Percentiles rank a stretch among this genome's conserved stretches.
Conservation (phyloP, 2,329 filamentous ascomycete genomes). For the Cladophialophora chaetospira region DNA sequence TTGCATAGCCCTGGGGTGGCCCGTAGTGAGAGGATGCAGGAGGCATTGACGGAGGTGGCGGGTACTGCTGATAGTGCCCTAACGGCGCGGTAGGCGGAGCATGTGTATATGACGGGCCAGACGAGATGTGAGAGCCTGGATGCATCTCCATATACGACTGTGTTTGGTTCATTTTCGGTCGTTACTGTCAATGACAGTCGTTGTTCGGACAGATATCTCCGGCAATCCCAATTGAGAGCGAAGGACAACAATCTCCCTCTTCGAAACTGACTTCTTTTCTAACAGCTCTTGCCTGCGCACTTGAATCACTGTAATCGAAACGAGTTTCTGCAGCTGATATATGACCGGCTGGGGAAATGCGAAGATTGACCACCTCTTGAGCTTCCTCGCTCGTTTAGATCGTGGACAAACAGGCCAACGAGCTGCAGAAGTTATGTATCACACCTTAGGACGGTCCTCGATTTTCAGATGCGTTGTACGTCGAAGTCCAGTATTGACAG, state of each 20-base stretch:
- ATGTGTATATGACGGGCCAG: slow-evolving; percentile 74
- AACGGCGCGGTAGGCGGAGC: slow-evolving; percentile 73
- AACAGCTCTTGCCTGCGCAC: background rate
- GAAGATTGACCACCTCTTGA: slow-evolving; percentile 14
- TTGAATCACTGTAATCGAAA: background rate
- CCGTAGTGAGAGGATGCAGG: slow-evolving; percentile 71
- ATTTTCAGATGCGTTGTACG: background rate
- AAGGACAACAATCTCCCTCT: slow-evolving; percentile 26
- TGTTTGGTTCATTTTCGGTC: slow-evolving; percentile 73
- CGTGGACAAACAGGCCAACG: background rate
- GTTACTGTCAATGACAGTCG: slow-evolving; percentile 1
- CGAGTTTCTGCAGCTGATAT: background rate
- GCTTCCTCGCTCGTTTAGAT: background rate
- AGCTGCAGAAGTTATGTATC: background rate
- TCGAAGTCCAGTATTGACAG: background rate
- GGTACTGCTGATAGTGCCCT: slow-evolving; percentile 74
- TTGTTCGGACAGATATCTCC: slow-evolving; percentile 16
- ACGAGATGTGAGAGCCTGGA: slow-evolving; percentile 69
- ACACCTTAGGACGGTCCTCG: background rate
- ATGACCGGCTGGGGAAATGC: background rate
- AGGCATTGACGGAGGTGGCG: slow-evolving; percentile 73
- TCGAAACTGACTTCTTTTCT: slow-evolving; percentile 3
- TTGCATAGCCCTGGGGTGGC: slow-evolving; percentile 60
- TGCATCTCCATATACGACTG: slow-evolving; percentile 84
- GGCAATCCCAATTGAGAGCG: slow-evolving; percentile 16